Evolutionary conservation across 495 filamentous ascomycete genomes (phyloP), one percentile per base, ranked within the genome.

Genomic region (Penicillium lagena): DNA sequence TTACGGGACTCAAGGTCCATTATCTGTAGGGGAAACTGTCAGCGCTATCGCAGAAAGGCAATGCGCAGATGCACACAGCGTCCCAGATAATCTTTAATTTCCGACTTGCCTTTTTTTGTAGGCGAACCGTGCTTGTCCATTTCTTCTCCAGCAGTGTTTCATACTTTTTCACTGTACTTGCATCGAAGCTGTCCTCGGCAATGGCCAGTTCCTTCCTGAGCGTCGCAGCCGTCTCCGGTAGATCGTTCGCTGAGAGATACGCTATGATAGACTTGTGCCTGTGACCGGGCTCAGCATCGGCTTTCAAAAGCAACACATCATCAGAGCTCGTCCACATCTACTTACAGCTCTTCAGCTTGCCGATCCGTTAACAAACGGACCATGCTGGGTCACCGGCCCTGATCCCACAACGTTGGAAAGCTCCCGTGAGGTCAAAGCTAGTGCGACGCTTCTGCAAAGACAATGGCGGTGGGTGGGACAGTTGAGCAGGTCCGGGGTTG

Each of bases 211-310:
- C 68, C 34, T 67, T 50, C 10, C 60, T 49, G 15, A 95, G 60
- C 22, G 83, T 78, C 32, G 80, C 69, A 29, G 80, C 83, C 52
- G 76, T 83, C 42, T 77, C 76, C 14, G 73, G 51, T 27, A 91
- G 76, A 51, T 82, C 81, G 48, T 70, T 76, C 12, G 86, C 75
- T 15, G 77, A 72, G 13, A 95, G 77, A 61, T 95, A 96, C 50
- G 90, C 89, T 42, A 95, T 81, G 33, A 95, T 83, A 11, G 89
- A 81, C 69, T 91, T 90, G 67, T 95, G 89, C 55, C 90, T 95
- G 36, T 10, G 14, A 28, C 2, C 12, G 35, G 36, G 32, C 10
- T 34, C 32, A 11, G 32, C n/a, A 12, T 34, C 32, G n/a, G 7
- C 32, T 34, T 10, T 22, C 22, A 22, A 22, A 22, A 22, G 22